These are phyloP conservation scores for Nakazawaea ambrosiae DNA, from an alignment of 805 yeast genomes.

Conservation along the genomic window DNA sequence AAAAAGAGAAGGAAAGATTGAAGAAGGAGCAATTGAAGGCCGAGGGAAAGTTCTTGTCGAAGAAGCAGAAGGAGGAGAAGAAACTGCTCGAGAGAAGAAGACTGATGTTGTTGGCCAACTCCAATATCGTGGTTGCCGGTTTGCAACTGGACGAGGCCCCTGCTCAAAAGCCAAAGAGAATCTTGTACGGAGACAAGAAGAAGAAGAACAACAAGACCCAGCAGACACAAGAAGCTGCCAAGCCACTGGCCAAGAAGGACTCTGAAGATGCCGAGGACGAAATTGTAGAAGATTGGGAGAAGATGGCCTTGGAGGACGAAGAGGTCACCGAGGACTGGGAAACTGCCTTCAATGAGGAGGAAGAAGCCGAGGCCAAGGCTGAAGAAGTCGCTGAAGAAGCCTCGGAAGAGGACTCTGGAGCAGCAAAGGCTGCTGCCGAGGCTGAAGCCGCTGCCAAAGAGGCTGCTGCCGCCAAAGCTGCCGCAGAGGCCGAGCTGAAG, in stretches of 20 bases:
- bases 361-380: conserved; percentile 22
- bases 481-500: conserved; percentile 18
- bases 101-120: conserved; percentile 70
- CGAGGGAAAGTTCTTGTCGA: conserved; percentile 90
- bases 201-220: conserved; percentile 29
- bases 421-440: conserved; percentile 21
- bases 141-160: conserved; percentile 28
- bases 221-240: conserved; percentile 22
- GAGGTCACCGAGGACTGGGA: conserved; percentile 53
- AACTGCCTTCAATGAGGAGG: conserved; percentile 24
- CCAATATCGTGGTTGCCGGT: conserved; percentile 71
- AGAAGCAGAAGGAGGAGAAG: conserved; percentile 92
- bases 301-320: conserved; percentile 52
- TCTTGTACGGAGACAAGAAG: conserved; percentile 69
- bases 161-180: conserved; percentile 48
- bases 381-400: conserved; percentile 27
- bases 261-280: conserved; percentile 23
- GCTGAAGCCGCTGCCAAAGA: conserved; percentile 26
- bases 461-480: conserved; percentile 20
- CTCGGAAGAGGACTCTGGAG: conserved; percentile 22
- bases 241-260: conserved; percentile 27
- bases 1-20: conserved; percentile 81
- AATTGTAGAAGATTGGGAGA: conserved; percentile 83
- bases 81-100: conserved; percentile 83
- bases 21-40: conserved; percentile 90